Percentiles rank a stretch among this genome's conserved stretches.
phyloP scores from a whole-genome alignment of 176 grass and related monocot genomes.

The Oryza rufipogon region DNA sequence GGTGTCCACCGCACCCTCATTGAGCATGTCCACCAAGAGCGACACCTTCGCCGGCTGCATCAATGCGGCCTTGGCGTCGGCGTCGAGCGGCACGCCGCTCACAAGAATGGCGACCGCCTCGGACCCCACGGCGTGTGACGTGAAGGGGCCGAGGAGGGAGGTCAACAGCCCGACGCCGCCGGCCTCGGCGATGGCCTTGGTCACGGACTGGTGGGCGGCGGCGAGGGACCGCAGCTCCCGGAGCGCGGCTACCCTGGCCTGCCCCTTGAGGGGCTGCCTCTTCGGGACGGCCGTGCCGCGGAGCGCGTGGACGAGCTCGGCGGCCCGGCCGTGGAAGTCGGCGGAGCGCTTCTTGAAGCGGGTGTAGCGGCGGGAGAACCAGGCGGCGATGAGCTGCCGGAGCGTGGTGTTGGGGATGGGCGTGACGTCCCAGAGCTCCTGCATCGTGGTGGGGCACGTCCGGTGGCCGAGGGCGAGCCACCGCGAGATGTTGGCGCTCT shows the following conservation, averaged over 20 bases:
- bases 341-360: slow-evolving; percentile 90
- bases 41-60: slow-evolving; percentile 94
- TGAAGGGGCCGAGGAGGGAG: slow-evolving; percentile 86
- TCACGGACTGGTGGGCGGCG: slow-evolving; percentile 64
- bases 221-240: slow-evolving; percentile 68
- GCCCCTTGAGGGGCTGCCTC: slow-evolving; percentile 69
- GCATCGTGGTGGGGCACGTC: slow-evolving; percentile 98
- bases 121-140: slow-evolving; percentile 81
- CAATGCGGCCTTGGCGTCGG: slow-evolving; percentile 61
- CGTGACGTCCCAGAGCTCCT: slow-evolving; percentile 90
- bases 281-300: slow-evolving; percentile 57
- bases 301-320: slow-evolving; percentile 66
- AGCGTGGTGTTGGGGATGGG: slow-evolving; percentile 94
- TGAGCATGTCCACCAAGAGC: slow-evolving; percentile 87
- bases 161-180: slow-evolving; percentile 61
- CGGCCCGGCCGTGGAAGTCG: slow-evolving; percentile 90
- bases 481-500: slow-evolving; percentile 79
- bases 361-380: slow-evolving; percentile 88
- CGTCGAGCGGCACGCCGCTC: slow-evolving; percentile 64
- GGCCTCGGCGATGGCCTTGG: slow-evolving; percentile 63
- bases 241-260: slow-evolving; percentile 75
- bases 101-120: slow-evolving; percentile 86
- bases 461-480: slow-evolving; percentile 89
- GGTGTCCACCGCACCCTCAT: slow-evolving; percentile 80
- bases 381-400: slow-evolving; percentile 83